These are phyloP conservation scores for Draba incana DNA, from an alignment of 345 rosid genomes.

Conservation along the genomic window DNA sequence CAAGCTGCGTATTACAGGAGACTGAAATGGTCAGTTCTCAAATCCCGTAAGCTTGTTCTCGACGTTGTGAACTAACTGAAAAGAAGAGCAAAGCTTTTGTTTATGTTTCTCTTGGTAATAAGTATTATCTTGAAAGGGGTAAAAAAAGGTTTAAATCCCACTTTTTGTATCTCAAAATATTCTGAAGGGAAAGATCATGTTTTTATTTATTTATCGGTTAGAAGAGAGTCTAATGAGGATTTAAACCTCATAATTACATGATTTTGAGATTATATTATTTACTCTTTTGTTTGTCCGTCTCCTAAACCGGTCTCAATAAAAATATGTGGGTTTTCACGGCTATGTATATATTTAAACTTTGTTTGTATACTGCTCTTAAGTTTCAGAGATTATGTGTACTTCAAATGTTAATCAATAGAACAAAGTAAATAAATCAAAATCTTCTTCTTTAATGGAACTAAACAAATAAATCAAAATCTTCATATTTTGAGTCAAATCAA, in stretches of 20 bases:
- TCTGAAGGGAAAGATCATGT: background rate
- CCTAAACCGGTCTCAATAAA: constrained; percentile 25
- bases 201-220: background rate
- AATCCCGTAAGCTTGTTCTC: constrained; percentile 83
- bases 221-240: constrained; percentile 14
- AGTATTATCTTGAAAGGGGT: constrained; percentile 15
- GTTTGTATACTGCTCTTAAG: too few species aligned
- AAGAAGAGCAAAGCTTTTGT: constrained; percentile 13
- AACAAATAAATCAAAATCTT: too few species aligned
- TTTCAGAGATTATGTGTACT: too few species aligned
- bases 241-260: constrained; percentile 18
- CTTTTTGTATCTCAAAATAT: constrained; percentile 20
- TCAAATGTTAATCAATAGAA: too few species aligned
- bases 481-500: too few species aligned
- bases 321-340: background rate
- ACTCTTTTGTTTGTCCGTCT: constrained; percentile 1
- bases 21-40: constrained; percentile 84
- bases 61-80: constrained; percentile 79
- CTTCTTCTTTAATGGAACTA: too few species aligned
- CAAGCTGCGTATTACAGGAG: constrained; percentile 94
- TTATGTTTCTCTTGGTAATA: constrained; percentile 9
- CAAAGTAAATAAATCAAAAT: too few species aligned
- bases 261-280: constrained; percentile 23
- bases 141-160: background rate
- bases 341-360: too few species aligned